Evolutionary conservation across 768 basidiomycete species (phyloP), one percentile per base, ranked within the genome.

Genomic region (Lentinula lateritia): DNA sequence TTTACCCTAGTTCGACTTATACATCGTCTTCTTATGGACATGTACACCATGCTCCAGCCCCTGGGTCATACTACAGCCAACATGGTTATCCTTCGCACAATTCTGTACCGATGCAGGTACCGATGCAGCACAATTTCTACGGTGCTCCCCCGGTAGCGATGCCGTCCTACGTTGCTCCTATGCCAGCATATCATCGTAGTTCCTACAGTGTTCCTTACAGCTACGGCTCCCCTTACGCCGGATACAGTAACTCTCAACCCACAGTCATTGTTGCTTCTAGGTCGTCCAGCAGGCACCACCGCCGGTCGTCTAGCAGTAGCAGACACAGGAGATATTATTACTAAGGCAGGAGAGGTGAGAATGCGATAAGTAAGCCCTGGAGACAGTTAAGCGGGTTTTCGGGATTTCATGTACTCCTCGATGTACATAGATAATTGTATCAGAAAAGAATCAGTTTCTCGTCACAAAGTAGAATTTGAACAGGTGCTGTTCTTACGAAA

Each of bases 101-200:
- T 18, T 36, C 35, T 6, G 10, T 56, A 10, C 55, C 55, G 38
- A 43, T 56, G 55, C 55, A 56, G 9, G 10, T 56, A 10, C 55
- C 55, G 38, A 43, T 56, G 55, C 55, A 56, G 28, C 55, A 56
- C 41, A 56, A 56, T 42, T 56, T 56, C 23, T 56, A 56, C n/a
- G 55, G 55, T n/a, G 55, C 39, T 12, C 55, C 55, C n/a, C 39
- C 55, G 6, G 32, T 43, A 16, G 23, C 23, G 41, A 56, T 56
- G 55, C 39, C 38, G n/a, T 39, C 55, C 15, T 43, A 56, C 10
- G 20, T 42, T 34, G 55, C 41, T 5, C 39, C 55, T 42, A 23
- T 20, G 13, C 55, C 55, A 3, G 38, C 38, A 28, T 56, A 56
- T 32, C 55, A 43, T 15, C 38, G 41, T 41, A 42, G 39, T 9